phyloP scores from a whole-genome alignment of 2,329 filamentous ascomycete species.

The Ophiostoma populinum region DNA sequence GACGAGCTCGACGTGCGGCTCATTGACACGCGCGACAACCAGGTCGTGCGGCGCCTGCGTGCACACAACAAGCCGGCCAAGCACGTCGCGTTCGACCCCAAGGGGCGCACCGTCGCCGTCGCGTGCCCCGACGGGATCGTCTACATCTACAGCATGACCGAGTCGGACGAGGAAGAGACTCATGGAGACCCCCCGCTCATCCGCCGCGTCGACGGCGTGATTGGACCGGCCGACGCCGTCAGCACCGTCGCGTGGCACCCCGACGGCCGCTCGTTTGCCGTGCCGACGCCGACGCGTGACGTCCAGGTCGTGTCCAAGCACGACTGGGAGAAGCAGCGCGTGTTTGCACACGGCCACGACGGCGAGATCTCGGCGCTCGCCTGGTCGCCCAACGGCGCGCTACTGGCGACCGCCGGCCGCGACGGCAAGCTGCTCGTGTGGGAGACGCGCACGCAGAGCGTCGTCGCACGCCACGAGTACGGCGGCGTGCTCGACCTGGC shows the following conservation, averaged over 20 bases:
- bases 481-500: slow-evolving; percentile 68
- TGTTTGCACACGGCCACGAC: slow-evolving; percentile 63
- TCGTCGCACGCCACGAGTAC: slow-evolving; percentile 64
- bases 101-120: slow-evolving; percentile 55
- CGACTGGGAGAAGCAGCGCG: slow-evolving; percentile 75
- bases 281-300: slow-evolving; percentile 64
- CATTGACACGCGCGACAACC: slow-evolving; percentile 66
- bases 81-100: slow-evolving; percentile 75
- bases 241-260: slow-evolving; percentile 79
- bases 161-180: slow-evolving; percentile 33
- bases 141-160: slow-evolving; percentile 73
- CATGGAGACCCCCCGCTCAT: slow-evolving; percentile 47
- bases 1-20: slow-evolving; percentile 87
- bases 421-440: slow-evolving; percentile 62
- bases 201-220: slow-evolving; percentile 70
- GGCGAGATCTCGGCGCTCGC: slow-evolving; percentile 72
- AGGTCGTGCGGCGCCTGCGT: slow-evolving; percentile 56
- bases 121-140: slow-evolving; percentile 80
- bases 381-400: slow-evolving; percentile 89
- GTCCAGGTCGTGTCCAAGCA: slow-evolving; percentile 74
- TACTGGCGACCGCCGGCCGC: slow-evolving; percentile 55
- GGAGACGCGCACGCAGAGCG: slow-evolving; percentile 75
- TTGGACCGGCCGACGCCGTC: slow-evolving; percentile 68
- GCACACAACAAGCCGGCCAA: slow-evolving; percentile 82
- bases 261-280: slow-evolving; percentile 78